A percentile compares a stretch with the other conserved stretches of the same genome.
Evolutionary conservation across 768 basidiomycete genomes (phyloP).

Genomic region (Candolleomyces efflorescens): DNA sequence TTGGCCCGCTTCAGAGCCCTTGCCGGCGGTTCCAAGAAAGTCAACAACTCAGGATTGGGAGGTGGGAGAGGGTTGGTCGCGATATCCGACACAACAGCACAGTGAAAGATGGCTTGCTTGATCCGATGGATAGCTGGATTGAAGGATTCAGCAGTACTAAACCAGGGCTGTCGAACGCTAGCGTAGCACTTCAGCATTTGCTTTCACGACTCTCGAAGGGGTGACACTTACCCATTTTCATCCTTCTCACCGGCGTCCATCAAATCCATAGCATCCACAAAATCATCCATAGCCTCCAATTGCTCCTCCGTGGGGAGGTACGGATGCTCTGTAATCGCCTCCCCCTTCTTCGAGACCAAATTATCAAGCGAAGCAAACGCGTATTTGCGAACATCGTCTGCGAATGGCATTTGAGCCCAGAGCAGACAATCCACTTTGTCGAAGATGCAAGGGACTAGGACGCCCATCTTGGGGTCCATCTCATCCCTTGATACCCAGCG

Average conservation of each 20-base stretch:
- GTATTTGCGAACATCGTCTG: conserved; percentile 88
- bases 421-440: conserved; percentile 74
- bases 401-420: conserved; percentile 93
- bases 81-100: conserved; percentile 75
- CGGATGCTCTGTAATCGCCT: conserved; percentile 68
- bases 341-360: conserved; percentile 73
- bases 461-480: conserved; percentile 81
- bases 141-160: conserved; percentile 68
- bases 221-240: conserved; percentile 58
- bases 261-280: conserved; percentile 89
- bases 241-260: conserved; percentile 71
- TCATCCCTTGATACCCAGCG: conserved; percentile 76
- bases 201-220: neutral
- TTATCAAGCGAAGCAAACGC: conserved; percentile 78
- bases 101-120: conserved; percentile 92
- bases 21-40: conserved; percentile 79
- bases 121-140: conserved; percentile 89
- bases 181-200: neutral
- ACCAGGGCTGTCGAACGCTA: conserved; percentile 71
- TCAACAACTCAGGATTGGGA: conserved; percentile 79
- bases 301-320: conserved; percentile 80
- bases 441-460: conserved; percentile 59
- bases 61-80: conserved; percentile 71
- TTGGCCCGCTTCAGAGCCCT: conserved; percentile 59
- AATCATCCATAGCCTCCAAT: conserved; percentile 75